Conservation (phyloP, 1,284 basidiomycete species). For the Coniferiporia weirii region DNA sequence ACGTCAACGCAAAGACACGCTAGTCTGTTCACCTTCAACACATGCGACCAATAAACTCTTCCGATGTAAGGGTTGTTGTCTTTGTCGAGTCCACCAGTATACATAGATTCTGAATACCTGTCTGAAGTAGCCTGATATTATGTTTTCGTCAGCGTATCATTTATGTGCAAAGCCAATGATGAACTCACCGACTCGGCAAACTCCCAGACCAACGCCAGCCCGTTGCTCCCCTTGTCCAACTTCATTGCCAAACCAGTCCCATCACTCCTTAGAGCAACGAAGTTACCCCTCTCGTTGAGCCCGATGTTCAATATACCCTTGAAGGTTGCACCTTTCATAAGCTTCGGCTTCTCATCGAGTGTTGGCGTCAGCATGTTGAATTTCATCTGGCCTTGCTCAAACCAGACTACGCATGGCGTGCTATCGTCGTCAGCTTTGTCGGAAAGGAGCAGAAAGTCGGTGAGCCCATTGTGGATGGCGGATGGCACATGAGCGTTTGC, state of each 20-base stretch:
- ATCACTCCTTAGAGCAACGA: constrained; percentile 49
- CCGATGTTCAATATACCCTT: constrained; percentile 52
- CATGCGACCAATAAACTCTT: constrained; percentile 70
- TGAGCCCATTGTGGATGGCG: constrained; percentile 42
- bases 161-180: constrained; percentile 9
- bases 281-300: constrained; percentile 40
- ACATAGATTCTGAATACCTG: constrained; percentile 44
- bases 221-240: constrained; percentile 37
- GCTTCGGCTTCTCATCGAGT: constrained; percentile 44
- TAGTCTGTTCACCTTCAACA: constrained; percentile 41
- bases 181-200: constrained; percentile 53
- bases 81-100: constrained; percentile 55
- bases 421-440: constrained; percentile 21
- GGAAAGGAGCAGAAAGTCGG: constrained; percentile 39
- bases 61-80: constrained; percentile 58
- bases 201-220: constrained; percentile 46
- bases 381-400: constrained; percentile 51
- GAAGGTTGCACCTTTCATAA: constrained; percentile 40
- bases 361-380: constrained; percentile 49
- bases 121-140: constrained; percentile 34
- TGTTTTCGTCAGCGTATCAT: not conserved
- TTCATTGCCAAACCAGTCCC: constrained; percentile 53
- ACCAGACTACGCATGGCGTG: constrained; percentile 55
- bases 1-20: not conserved
- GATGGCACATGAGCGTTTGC: constrained; percentile 53